Evolutionary conservation across 169 alveolate species (phyloP), one percentile per base, ranked within the genome.

Genomic region (Eimeria zaria): DNA sequence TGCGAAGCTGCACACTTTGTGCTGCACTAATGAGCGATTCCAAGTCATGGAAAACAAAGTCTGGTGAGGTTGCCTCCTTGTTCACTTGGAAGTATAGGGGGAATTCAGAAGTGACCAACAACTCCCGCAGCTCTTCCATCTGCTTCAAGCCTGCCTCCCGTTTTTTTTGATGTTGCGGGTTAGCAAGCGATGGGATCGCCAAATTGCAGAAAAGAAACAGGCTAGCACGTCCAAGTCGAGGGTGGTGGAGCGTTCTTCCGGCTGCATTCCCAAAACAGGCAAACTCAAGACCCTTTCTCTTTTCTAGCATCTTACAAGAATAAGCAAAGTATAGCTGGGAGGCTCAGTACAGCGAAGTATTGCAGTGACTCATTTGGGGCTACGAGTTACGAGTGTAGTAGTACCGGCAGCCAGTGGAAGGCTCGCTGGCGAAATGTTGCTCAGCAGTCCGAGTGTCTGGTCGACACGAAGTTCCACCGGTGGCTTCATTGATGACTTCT

Each of bases 31-130:
- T 41, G 30, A 87, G 83, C 18, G 83, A 60, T 64, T 87, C 83
- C n/a, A 87, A 44, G 81, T 64, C 62, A 9, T 87, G 83, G 46
- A 87, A 87, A 39, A 9, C 83, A 44, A 87, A 67, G 7, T 27
- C 60, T 44, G 16, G 14, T 7, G 94, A 62, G 22, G 94, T 87
- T 30, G 67, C 81, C 62, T 87, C 94, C 46, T 11, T 39, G 60
- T 87, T 64, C 20, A 74, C 18, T 74, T 87, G 94, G 67, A 87
- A 87, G 69, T 87, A 87, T 46, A 87, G 60, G 41, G 94, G 94
- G 36, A 6, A 7, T 46, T 87, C 62, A 60, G 94, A 62, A 3
- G 83, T 41, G 30, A n/a, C n/a, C 36, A 62, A 24, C 83, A 87
- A 24, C 64, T 87, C 30, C 67, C 41, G 80, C 83, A 87, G 64